Conservation (phyloP, 202 grass and related monocot genomes). For the Hordeum pubiflorum region DNA sequence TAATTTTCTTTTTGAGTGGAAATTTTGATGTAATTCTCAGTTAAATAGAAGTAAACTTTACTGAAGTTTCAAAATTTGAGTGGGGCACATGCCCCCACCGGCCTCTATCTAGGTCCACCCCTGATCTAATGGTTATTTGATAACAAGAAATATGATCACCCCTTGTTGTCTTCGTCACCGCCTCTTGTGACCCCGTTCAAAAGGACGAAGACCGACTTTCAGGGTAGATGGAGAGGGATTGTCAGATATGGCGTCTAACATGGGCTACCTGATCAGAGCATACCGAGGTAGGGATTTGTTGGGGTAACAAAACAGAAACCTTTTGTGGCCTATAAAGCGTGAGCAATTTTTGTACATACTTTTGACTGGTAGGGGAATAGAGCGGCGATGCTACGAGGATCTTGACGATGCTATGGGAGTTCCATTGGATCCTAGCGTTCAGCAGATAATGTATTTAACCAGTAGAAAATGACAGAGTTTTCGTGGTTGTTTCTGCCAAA, state of each 20-base stretch:
- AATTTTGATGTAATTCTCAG: too few species aligned
- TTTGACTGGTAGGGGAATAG: background rate
- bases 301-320: background rate
- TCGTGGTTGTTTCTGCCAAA: background rate
- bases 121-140: too few species aligned
- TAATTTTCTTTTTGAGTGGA: too few species aligned
- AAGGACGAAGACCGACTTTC: too few species aligned
- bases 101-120: too few species aligned
- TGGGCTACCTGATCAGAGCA: background rate
- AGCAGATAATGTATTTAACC: background rate
- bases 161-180: too few species aligned
- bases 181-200: too few species aligned
- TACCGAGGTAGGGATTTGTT: background rate
- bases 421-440: background rate
- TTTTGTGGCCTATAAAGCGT: background rate
- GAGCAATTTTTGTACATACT: constrained; percentile 11
- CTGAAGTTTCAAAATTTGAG: too few species aligned
- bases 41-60: too few species aligned
- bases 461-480: background rate
- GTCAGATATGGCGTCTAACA: background rate
- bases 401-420: background rate
- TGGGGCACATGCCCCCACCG: too few species aligned
- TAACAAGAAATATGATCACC: too few species aligned
- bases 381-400: background rate
- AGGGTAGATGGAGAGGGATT: too few species aligned